Evolutionary conservation across 1,284 basidiomycete species (phyloP).

Genomic region (Stygiomarasmius scandens): DNA sequence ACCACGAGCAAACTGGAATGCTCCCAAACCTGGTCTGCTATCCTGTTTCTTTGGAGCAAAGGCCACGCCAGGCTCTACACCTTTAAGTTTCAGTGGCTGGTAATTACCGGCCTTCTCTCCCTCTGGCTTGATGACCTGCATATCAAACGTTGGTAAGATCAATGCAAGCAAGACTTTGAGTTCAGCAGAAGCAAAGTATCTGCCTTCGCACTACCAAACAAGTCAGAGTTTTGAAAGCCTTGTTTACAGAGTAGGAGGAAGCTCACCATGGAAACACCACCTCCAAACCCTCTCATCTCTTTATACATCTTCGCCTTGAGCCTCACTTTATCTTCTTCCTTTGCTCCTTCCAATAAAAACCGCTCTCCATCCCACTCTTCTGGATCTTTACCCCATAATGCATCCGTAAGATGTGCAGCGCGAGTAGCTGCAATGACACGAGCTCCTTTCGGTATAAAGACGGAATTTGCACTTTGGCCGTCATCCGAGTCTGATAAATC

Average conservation of each 20-base stretch:
- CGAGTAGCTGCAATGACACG: slow-evolving; percentile 11
- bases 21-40: slow-evolving; percentile 7
- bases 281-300: slow-evolving; percentile 14
- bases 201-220: slow-evolving; percentile 11
- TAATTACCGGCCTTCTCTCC: neutral
- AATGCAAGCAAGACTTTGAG: slow-evolving; percentile 9
- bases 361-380: slow-evolving; percentile 11
- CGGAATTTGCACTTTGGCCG: neutral
- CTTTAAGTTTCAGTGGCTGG: neutral
- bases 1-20: slow-evolving; percentile 7
- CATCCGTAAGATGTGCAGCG: slow-evolving; percentile 7
- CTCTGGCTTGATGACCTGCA: slow-evolving; percentile 6
- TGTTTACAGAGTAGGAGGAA: no score
- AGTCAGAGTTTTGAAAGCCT: no score
- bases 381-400: slow-evolving; percentile 11
- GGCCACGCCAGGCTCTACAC: neutral
- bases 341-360: slow-evolving; percentile 4
- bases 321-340: neutral
- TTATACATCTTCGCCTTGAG: slow-evolving; percentile 5
- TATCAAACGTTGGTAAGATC: slow-evolving; percentile 6
- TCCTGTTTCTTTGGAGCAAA: slow-evolving; percentile 5
- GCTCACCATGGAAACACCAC: slow-evolving; percentile 11
- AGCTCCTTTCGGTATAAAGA: slow-evolving; percentile 7
- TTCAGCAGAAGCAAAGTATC: slow-evolving; percentile 12
- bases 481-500: neutral